Evolutionary conservation across 257 asterid species (phyloP), one percentile per base, ranked within the genome.

Genomic region (Fraxinus quadrangulata): DNA sequence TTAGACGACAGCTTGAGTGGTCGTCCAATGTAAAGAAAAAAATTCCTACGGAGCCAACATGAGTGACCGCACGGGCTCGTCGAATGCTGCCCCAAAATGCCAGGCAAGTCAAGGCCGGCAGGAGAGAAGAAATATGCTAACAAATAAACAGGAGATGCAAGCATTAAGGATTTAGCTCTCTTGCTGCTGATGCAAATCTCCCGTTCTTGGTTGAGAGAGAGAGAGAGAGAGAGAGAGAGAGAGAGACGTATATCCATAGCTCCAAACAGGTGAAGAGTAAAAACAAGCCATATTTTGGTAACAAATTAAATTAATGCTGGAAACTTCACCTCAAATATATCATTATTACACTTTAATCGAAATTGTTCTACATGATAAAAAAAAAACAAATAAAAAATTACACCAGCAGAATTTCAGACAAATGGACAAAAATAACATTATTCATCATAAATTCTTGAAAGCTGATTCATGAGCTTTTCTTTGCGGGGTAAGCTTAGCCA

Each of bases 401-500:
- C 8, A 73, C 78, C 6, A 0, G 33, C 28, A 47, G 19, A 33
- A 45, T 34, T 45, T 78, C 28, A 65, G 33, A 21, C 39, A 33
- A 1, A 26, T 70, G 40, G 63, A 51, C 59, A n/a, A 56, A 71
- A 40, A 42, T 63, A 40, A 71, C 9, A 23, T 39, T 36, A 19
- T 39, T 45, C 82, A 78, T 87, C 85, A 95, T 88, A 89, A 84
- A 85, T 93, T 95, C 93, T 92, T 93, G 77, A 88, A 85, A 67
- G 93, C 84, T 8, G 97, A 90, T 36, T 81, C 96, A 0, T 67
- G 90, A 33, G 77, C 76, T 68, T 85, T 86, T 74, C 89, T 85
- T 80, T 86, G 88, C 4, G 99, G 98, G 69, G 92, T 90, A 83
- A 95, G 83, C 83, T 85, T 93, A 1, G 96, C 98, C 86, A 93